Evolutionary conservation across 495 filamentous ascomycete genomes (phyloP).

Genomic region (Neurospora sp.): DNA sequence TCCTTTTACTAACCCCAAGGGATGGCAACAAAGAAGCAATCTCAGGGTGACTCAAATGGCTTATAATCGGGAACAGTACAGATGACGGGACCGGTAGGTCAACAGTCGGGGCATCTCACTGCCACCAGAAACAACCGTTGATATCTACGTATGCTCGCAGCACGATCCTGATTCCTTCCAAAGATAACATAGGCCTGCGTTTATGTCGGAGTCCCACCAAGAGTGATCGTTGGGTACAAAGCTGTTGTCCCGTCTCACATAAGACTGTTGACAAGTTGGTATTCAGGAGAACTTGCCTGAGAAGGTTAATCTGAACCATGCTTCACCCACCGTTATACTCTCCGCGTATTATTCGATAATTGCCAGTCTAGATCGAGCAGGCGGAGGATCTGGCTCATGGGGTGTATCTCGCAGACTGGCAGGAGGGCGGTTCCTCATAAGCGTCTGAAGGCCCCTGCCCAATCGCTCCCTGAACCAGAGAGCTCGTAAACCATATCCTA

Average conservation of each 20-base stretch:
- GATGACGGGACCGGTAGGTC: background rate
- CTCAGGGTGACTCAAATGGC: background rate
- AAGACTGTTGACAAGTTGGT: background rate
- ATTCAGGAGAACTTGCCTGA: background rate
- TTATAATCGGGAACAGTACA: background rate
- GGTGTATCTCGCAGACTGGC: background rate
- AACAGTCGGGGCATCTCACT: background rate
- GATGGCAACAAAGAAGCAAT: background rate
- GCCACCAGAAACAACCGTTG: background rate
- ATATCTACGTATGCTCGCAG: background rate
- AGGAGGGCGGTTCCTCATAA: background rate
- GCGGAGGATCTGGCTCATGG: background rate
- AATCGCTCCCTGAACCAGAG: background rate
- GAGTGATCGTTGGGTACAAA: background rate
- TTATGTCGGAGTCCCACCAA: background rate
- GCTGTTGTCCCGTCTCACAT: background rate
- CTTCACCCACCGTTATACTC: background rate
- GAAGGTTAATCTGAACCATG: background rate
- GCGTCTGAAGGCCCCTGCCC: background rate
- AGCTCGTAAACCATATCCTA: background rate
- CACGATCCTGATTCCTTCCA: background rate
- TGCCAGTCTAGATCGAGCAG: background rate
- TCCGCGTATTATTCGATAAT: background rate
- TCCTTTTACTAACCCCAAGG: background rate
- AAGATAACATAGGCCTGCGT: background rate